Evolutionary conservation across 2,329 filamentous ascomycete genomes (phyloP).

Genomic region (Eutypa lata): DNA sequence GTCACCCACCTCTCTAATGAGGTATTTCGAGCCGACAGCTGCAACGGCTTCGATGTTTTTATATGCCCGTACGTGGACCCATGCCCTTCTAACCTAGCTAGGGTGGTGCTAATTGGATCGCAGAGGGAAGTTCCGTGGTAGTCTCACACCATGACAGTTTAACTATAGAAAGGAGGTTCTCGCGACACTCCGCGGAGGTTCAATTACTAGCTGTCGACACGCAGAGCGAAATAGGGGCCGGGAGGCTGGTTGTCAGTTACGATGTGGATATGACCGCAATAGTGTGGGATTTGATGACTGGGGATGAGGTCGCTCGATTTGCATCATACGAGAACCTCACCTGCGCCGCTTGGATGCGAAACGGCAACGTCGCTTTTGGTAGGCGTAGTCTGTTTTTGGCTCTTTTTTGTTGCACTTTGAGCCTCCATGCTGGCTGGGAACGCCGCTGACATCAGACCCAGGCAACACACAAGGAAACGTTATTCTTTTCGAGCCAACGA

Average conservation of each 20-base stretch:
- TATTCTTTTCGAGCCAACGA: slow-evolving; percentile 89
- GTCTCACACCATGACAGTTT: slow-evolving; percentile 92
- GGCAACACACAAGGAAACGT: slow-evolving; percentile 91
- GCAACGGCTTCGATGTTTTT: slow-evolving; percentile 89
- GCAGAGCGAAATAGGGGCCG: slow-evolving; percentile 80
- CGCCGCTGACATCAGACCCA: slow-evolving; percentile 35
- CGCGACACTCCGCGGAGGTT: slow-evolving; percentile 79
- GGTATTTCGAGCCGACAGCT: slow-evolving; percentile 79
- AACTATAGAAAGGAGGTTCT: slow-evolving; percentile 82
- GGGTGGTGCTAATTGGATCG: not conserved
- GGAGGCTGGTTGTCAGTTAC: slow-evolving; percentile 86
- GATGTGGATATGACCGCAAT: slow-evolving; percentile 89
- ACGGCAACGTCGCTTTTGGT: slow-evolving; percentile 97
- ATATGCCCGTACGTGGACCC: slow-evolving; percentile 56
- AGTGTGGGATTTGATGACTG: slow-evolving; percentile 93
- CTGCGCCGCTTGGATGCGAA: slow-evolving; percentile 90
- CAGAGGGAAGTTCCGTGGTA: slow-evolving; percentile 72
- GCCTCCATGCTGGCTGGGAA: slow-evolving; percentile 11
- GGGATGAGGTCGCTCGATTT: slow-evolving; percentile 88
- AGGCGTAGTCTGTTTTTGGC: slow-evolving; percentile 33
- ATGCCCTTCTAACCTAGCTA: not conserved
- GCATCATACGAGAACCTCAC: slow-evolving; percentile 84
- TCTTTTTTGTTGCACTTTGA: slow-evolving; percentile 10
- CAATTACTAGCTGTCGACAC: slow-evolving; percentile 86
- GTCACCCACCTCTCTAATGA: slow-evolving; percentile 44